Base-by-base conservation (phyloP, 2,329 filamentous ascomycete genomes). In the Claviceps citrina region DNA sequence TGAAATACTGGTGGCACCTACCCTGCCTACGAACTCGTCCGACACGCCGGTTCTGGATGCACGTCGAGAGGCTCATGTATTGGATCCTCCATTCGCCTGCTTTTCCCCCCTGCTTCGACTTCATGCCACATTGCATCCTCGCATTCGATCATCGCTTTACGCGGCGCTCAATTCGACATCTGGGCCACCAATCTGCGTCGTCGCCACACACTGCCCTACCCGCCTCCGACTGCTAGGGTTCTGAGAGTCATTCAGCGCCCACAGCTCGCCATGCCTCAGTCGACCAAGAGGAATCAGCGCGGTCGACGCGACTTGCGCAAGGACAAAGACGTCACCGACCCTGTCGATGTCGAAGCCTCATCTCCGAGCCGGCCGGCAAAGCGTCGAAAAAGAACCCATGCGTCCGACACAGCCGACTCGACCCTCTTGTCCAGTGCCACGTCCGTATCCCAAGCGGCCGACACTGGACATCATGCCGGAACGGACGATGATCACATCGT, bases 301-400 rank as follows among this genome's bases (percentile, higher is more conserved):
- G 51, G 51, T 44, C 59, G 60, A 45, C 59, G 61, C 50, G 61
- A 64, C 40, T 44, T 54, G 46, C 61, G 60, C 47, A 59, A 57
- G 45, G 56, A 57, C 47, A 54, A 55, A 39, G 54, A 58, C 33
- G 51, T 54, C 32, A 49, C 55, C 22, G 44, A 54, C 40, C 51
- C 54, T 31, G 46, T 50, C 31, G 64, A 70, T 33, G 60, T 55
- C 37, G 65, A 70, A 32, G 64, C 68, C 35, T 73, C 73, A 20
- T 78, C 75, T 4, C 74, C 75, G 12, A 71, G 67, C 43, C 68
- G 73, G 40, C 74, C 75, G n/a, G 62, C 67, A 9, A 79, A 79
- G 62, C 73, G 75, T 52, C 71, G 75, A 60, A 78, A 69, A 62
- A 75, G 72, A 67, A 72, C 44, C 24, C 36, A 30, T 6, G 49